Base-by-base conservation (phyloP, 371 early-diverging fungal genomes). In the Apophysomyces ossiformis region DNA sequence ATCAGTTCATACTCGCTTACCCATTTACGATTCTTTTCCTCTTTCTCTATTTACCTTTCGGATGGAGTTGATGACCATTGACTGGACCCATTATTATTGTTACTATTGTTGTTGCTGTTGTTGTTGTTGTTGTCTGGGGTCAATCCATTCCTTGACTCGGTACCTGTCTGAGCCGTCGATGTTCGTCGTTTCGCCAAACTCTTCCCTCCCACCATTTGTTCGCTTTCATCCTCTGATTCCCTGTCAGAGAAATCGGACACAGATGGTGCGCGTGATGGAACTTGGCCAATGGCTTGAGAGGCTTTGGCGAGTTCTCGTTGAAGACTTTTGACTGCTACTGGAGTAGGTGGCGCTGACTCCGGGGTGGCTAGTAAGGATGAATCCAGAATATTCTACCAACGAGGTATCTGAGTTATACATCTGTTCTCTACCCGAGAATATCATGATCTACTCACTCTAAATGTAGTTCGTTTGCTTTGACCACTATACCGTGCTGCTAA, bases 181-280 rank as follows among this genome's bases (percentile, higher is more conserved):
- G 78, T 75, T 37, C 79, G 70, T 57, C 82, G 65, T 47, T 77
- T 76, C 18, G 79, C 79, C 58, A 67, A 75, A 1, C 79, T 77
- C 66, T 78, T 78, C 1, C 78, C 76, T 26, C 26, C 43, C 9
- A 32, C 46, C 13, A 35, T 39, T 21, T 44, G 54, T 38, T 35
- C 37, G 1, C 57, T 63, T 37, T 71, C 73, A 43, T 72, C 71
- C 18, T 81, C 78, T 2, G 75, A 74, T 26, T 77, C 81, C 58
- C 69, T 74, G 43, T 82, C 83, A 7, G 83, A 82, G 16, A 69
- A 61, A 16, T 82, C 83, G 4, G 80, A 79, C 15, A 74, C 69
- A 26, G 80, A 78, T 21, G 64, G 71, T 0, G 79, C 69, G 7
- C 71, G 69, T n/a, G 78, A 77, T 12, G 79, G 79, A 11, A 79